Conservation (phyloP, 1,139 yeast species). For the Chernovozyma aurita region DNA sequence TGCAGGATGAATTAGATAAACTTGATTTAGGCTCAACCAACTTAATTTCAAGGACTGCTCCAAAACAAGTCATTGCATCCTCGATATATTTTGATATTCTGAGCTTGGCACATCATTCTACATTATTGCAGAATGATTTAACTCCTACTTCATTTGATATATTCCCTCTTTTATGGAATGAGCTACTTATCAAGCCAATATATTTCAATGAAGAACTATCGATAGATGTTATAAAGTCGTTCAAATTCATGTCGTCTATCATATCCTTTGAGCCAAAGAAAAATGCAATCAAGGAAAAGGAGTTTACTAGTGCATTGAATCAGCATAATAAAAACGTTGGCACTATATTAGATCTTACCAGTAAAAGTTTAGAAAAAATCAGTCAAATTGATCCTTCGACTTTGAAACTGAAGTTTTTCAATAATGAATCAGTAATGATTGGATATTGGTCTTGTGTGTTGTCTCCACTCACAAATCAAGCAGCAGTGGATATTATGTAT, state of each 20-base stretch:
- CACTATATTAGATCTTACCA: conserved; percentile 18
- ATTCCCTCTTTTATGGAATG: conserved; percentile 45
- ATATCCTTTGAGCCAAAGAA: conserved; percentile 29
- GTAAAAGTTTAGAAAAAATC: conserved; percentile 28
- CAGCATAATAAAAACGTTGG: conserved; percentile 32
- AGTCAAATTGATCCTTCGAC: conserved; percentile 39
- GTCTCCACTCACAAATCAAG: conserved; percentile 57
- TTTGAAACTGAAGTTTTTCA: conserved; percentile 23
- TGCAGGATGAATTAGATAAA: background rate
- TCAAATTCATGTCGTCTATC: conserved; percentile 41
- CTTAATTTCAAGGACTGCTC: background rate
- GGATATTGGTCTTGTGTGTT: conserved; percentile 69
- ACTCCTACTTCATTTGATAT: conserved; percentile 40
- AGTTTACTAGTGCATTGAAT: conserved; percentile 19
- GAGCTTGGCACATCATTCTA: conserved; percentile 51
- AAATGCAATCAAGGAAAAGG: conserved; percentile 16
- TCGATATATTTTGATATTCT: conserved; percentile 54
- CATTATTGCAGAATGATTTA: conserved; percentile 33
- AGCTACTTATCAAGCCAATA: conserved; percentile 34
- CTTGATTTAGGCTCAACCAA: background rate
- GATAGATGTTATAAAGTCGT: conserved; percentile 34
- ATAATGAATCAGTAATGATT: background rate
- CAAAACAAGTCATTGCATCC: conserved; percentile 36
- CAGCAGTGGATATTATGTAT: conserved; percentile 67
- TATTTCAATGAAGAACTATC: conserved; percentile 36